Percentiles rank a stretch among this genome's conserved stretches.
These are phyloP conservation scores for Phalaenopsis equestris DNA, from an alignment of 106 monocot genomes.

Conservation along the genomic window DNA sequence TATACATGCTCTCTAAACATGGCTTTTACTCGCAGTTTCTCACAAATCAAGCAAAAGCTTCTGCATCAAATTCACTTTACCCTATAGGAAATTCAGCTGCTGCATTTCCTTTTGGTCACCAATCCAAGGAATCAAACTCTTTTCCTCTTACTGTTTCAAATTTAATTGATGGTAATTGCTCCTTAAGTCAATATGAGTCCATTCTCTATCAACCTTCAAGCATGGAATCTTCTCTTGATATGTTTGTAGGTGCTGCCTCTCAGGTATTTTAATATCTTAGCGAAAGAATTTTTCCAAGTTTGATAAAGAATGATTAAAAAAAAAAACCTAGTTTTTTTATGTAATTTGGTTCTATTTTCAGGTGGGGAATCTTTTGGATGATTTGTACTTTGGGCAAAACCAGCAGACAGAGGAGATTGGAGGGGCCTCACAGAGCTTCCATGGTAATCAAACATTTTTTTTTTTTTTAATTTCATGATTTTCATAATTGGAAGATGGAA, in stretches of 20 bases:
- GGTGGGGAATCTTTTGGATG: slow-evolving; percentile 42
- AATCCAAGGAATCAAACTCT: neutral
- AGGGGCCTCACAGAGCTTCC: slow-evolving; percentile 26
- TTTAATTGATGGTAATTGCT: slow-evolving; percentile 10
- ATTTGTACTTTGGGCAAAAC: slow-evolving; percentile 40
- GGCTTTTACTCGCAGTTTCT: too few species aligned
- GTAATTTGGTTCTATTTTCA: slow-evolving; percentile 6
- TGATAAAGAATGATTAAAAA: neutral
- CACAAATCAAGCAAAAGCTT: too few species aligned
- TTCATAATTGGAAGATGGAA: neutral
- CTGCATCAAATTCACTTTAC: too few species aligned
- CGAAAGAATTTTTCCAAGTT: neutral
- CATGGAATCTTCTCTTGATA: slow-evolving; percentile 20
- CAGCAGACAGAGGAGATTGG: slow-evolving; percentile 33
- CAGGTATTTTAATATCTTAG: slow-evolving; percentile 28
- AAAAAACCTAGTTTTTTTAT: neutral
- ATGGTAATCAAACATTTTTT: slow-evolving; percentile 14
- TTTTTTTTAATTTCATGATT: neutral
- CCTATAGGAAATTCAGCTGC: neutral
- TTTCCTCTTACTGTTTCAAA: neutral
- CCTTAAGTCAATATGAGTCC: neutral
- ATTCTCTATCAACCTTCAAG: slow-evolving; percentile 1
- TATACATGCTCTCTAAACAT: too few species aligned
- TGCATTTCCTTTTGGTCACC: slow-evolving; percentile 2
- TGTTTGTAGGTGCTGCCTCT: slow-evolving; percentile 29